phyloP scores from a whole-genome alignment of 176 grass and related monocot species.

The Bromus sterilis region DNA sequence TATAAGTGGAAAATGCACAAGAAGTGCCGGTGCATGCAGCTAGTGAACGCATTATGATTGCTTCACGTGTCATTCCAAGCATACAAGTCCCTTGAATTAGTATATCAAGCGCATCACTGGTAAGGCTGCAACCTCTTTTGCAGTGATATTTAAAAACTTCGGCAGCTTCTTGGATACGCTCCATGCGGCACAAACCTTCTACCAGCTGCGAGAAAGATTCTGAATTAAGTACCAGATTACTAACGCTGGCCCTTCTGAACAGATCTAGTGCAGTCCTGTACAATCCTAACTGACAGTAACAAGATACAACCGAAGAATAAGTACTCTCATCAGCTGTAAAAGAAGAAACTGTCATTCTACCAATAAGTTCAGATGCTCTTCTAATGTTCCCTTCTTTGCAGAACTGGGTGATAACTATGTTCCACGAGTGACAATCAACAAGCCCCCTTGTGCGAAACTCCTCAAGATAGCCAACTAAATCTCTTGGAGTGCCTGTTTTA shows the following conservation, averaged over 20 bases:
- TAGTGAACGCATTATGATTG: conserved; percentile 32
- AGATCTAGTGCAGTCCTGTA: conserved; percentile 35
- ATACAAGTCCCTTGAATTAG: conserved; percentile 39
- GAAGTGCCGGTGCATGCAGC: conserved; percentile 35
- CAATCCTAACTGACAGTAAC: conserved; percentile 39
- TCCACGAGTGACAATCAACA: conserved; percentile 40
- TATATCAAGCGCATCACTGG: conserved; percentile 20
- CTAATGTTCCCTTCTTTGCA: conserved; percentile 34
- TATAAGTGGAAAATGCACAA: conserved; percentile 31
- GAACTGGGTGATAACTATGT: conserved; percentile 30
- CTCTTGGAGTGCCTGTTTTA: conserved; percentile 4
- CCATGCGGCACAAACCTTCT: conserved; percentile 40
- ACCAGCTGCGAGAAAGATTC: conserved; percentile 42
- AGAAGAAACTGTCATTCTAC: conserved; percentile 55
- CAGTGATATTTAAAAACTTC: conserved; percentile 45
- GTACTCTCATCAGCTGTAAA: conserved; percentile 35
- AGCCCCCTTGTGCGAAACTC: conserved; percentile 16
- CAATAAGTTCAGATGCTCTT: conserved; percentile 47
- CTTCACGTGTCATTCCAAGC: conserved; percentile 36
- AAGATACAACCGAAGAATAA: conserved; percentile 51
- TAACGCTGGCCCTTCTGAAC: conserved; percentile 29
- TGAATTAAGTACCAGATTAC: conserved; percentile 40
- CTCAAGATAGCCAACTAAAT: conserved; percentile 37
- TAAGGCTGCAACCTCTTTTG: conserved; percentile 33
- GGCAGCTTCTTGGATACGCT: conserved; percentile 29